Base-by-base conservation (phyloP, 2,329 filamentous ascomycete species). In the Alternaria longipes region DNA sequence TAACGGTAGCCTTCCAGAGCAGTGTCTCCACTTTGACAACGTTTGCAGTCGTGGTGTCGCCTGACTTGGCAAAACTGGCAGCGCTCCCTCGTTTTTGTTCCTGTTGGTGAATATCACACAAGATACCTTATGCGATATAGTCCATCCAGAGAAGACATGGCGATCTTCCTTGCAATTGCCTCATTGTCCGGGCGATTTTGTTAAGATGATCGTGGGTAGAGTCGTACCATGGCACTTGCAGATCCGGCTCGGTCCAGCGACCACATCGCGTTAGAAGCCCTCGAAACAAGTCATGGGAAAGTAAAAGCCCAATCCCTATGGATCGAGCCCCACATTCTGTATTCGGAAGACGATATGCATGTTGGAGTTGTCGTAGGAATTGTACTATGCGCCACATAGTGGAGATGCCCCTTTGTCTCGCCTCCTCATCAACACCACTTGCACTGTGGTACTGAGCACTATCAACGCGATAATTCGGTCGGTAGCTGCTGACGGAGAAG, bases 191-290 rank as follows among this genome's bases (percentile, higher is more conserved):
- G 16, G 41, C 16, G 32, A 6, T 18, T n/a, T 45, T 24, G 32
- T 20, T 22, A 30, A 12, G 18, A 32, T 46, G 41, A 18, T 14
- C n/a, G 18, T 18, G 24, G 32, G 20, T 41, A 36, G 44, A 34
- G 18, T 20, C 38, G 26, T 54, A 42, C 53, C 41, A 38, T 38
- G 53, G 53, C 47, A 47, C 41, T 28, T 41, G 28, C 14, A 16
- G 16, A 34, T 40, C 16, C 42, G 30, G 53, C 41, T 55, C 30
- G 30, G 53, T 38, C n/a, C 30, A 55, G 14, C 30, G 26, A 47
- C 53, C 51, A 54, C 51, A 38, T 54, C 22, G 51, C 26, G 51
- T 54, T 24, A 32, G 38, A 54, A 32, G 28, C 20, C 9, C 38
- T n/a, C 6, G 40, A 41, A 24, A 14, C 38, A 54, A 16, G 16